Conservation (phyloP, 2,329 filamentous ascomycete species). For the Botrytis cinerea region DNA sequence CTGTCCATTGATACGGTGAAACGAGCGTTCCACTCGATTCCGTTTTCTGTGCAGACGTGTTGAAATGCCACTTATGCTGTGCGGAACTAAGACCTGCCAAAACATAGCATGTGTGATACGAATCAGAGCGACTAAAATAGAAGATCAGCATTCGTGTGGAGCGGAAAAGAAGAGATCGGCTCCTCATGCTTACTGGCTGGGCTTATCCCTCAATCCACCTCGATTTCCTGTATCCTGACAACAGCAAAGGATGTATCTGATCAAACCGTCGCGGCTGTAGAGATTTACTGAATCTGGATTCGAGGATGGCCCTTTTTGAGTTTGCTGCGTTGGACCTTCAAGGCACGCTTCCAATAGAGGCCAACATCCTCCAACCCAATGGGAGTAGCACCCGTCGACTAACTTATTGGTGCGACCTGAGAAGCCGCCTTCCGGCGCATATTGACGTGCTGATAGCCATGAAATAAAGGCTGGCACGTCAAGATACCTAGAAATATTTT, state of each 20-base stretch:
- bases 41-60: slow-evolving; percentile 41
- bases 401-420: slow-evolving; percentile 95
- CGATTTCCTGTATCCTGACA: slow-evolving; percentile 72
- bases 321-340: slow-evolving; percentile 45
- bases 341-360: slow-evolving; percentile 81
- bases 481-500: slow-evolving; percentile 59
- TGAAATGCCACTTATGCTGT: slow-evolving; percentile 66
- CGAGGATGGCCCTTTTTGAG: slow-evolving; percentile 23
- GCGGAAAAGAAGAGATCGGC: slow-evolving; percentile 24
- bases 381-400: slow-evolving; percentile 96
- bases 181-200: slow-evolving; percentile 68
- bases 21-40: slow-evolving; percentile 38
- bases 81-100: slow-evolving; percentile 81
- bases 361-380: slow-evolving; percentile 97
- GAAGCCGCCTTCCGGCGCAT: slow-evolving; percentile 88
- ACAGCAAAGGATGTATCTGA: slow-evolving; percentile 86
- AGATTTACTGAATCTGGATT: slow-evolving; percentile 47
- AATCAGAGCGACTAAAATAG: slow-evolving; percentile 67
- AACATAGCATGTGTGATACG: slow-evolving; percentile 92
- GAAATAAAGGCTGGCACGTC: slow-evolving; percentile 75
- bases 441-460: slow-evolving; percentile 89
- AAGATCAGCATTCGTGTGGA: slow-evolving; percentile 28
- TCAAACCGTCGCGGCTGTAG: slow-evolving; percentile 82
- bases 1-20: slow-evolving; percentile 45
- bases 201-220: slow-evolving; percentile 91